Conservation (phyloP, 768 basidiomycete genomes). For the Leucogyrophana mollusca region DNA sequence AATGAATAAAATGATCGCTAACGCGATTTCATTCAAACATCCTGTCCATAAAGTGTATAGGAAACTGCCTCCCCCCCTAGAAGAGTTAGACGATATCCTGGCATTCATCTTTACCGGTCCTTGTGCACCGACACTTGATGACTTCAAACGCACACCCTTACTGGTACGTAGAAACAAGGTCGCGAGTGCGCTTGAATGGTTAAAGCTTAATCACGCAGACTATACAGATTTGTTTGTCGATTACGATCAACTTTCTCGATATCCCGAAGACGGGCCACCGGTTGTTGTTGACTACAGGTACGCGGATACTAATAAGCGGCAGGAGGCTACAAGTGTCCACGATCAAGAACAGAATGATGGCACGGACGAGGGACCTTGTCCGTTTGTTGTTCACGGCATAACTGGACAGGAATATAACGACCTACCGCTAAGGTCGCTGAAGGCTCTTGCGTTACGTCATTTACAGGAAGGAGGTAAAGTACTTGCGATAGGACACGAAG, state of each 20-base stretch:
- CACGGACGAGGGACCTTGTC: slow-evolving; percentile 27
- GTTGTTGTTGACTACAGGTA: slow-evolving; percentile 18
- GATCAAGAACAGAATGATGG: slow-evolving; percentile 31
- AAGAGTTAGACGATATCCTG: slow-evolving; percentile 32
- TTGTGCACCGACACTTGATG: slow-evolving; percentile 19
- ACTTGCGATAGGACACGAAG: slow-evolving; percentile 28
- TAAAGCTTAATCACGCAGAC: slow-evolving; percentile 31
- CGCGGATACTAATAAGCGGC: too few relatives aligned
- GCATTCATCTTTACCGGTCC: slow-evolving; percentile 29
- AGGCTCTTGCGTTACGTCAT: slow-evolving; percentile 23
- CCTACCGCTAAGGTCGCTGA: slow-evolving; percentile 15
- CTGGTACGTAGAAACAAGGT: too few relatives aligned
- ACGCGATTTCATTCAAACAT: slow-evolving; percentile 29
- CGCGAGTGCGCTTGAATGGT: slow-evolving; percentile 35
- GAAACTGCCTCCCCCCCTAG: slow-evolving; percentile 27
- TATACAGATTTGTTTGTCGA: slow-evolving; percentile 32
- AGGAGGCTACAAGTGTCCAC: too few relatives aligned
- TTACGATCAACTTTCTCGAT: slow-evolving; percentile 20
- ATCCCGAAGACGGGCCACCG: slow-evolving; percentile 20
- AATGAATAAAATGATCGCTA: slow-evolving; percentile 31
- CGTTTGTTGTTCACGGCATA: slow-evolving; percentile 38
- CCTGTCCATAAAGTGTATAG: slow-evolving; percentile 31
- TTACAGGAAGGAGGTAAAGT: too few relatives aligned
- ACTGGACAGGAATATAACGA: slow-evolving; percentile 21
- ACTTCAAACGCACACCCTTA: too few relatives aligned